phyloP scores from a whole-genome alignment of 192 early-diverging fungal genomes.

The Globomyces pollinis-pini region DNA sequence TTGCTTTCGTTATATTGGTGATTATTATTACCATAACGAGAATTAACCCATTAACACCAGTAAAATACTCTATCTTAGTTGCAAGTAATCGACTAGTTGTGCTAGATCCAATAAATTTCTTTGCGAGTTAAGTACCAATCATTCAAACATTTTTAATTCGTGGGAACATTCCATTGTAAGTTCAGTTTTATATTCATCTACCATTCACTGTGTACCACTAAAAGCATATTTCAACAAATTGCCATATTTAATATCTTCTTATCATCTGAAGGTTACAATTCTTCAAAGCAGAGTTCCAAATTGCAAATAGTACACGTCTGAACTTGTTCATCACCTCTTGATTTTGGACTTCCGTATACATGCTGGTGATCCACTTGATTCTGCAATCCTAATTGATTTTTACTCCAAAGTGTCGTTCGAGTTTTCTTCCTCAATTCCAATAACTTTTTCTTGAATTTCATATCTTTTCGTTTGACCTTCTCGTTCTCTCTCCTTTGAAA shows the following conservation, averaged over 20 bases:
- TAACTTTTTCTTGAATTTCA: conserved; percentile 1
- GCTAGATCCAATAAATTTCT: too few relatives aligned
- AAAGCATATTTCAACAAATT: background rate
- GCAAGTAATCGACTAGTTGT: too few relatives aligned
- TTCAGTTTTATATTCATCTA: background rate
- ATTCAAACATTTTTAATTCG: too few relatives aligned
- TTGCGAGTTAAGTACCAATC: too few relatives aligned
- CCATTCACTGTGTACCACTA: background rate
- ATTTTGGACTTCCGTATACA: background rate
- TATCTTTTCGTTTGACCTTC: background rate
- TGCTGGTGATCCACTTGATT: conserved; percentile 13
- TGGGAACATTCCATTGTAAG: too few relatives aligned
- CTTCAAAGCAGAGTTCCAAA: background rate
- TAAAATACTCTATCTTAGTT: too few relatives aligned
- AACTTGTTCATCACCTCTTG: background rate
- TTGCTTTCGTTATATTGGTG: too few relatives aligned
- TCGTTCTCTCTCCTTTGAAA: conserved; percentile 24
- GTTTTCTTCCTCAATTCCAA: conserved; percentile 8
- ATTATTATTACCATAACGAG: too few relatives aligned
- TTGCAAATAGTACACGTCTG: background rate
- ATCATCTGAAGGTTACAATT: background rate
- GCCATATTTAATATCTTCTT: background rate
- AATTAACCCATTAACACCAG: too few relatives aligned
- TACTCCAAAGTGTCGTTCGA: conserved; percentile 4
- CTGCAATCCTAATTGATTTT: background rate